Conservation (phyloP, 306 rosid genomes). For the Lablab purpureus region DNA sequence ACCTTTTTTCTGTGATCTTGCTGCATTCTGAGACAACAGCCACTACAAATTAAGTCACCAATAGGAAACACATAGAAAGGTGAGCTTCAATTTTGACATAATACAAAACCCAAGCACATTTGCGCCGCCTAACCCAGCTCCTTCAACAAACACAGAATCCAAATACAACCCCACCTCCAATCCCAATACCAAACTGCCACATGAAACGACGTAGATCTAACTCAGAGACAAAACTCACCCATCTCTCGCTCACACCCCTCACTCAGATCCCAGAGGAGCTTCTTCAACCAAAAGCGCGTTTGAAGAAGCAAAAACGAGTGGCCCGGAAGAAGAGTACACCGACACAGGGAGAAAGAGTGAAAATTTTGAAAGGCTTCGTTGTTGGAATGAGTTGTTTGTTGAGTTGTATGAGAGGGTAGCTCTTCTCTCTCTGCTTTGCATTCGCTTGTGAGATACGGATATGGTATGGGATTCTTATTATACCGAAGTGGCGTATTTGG, state of each 20-base stretch:
- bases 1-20: slow-evolving; percentile 84
- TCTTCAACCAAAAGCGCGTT: background rate
- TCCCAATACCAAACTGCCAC: slow-evolving; percentile 50
- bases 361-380: slow-evolving; percentile 30
- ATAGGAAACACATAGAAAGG: slow-evolving; percentile 35
- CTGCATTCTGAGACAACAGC: slow-evolving; percentile 69
- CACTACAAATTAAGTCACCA: slow-evolving; percentile 39
- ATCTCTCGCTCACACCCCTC: slow-evolving; percentile 31
- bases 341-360: slow-evolving; percentile 4
- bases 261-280: background rate
- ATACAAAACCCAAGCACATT: slow-evolving; percentile 62
- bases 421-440: background rate
- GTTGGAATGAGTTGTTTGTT: background rate
- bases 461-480: slow-evolving; percentile 25
- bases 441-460: slow-evolving; percentile 44
- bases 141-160: slow-evolving; percentile 64
- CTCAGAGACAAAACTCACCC: slow-evolving; percentile 41
- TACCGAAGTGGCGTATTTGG: background rate
- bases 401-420: background rate
- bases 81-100: slow-evolving; percentile 22
- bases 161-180: slow-evolving; percentile 68
- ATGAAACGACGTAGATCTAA: slow-evolving; percentile 54
- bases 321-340: background rate
- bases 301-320: background rate
- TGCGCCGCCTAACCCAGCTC: slow-evolving; percentile 75